Conservation (phyloP, 2,329 filamentous ascomycete species). For the Piedraia hortae region DNA sequence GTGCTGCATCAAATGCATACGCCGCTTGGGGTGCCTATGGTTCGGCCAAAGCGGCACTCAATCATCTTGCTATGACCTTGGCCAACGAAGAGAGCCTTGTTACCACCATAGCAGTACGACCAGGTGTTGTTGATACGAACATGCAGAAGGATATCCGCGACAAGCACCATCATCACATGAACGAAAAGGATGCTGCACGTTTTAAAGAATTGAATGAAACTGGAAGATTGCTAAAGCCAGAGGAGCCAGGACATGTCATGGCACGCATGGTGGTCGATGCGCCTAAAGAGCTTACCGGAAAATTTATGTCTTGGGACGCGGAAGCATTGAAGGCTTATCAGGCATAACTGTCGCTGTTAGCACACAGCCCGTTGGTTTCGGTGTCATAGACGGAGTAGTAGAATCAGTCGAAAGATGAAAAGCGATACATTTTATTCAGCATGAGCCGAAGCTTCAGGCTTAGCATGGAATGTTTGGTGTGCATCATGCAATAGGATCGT, state of each 20-base stretch:
- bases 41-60: conserved; percentile 56
- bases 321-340: conserved; percentile 11
- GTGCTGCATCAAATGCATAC: conserved; percentile 40
- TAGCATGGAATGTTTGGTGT: conserved; percentile 45
- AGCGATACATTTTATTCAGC: conserved; percentile 38
- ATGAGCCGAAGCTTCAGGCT: conserved; percentile 38
- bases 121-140: conserved; percentile 62
- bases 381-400: not conserved
- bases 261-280: conserved; percentile 45
- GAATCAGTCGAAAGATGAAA: conserved; percentile 66
- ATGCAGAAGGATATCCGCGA: conserved; percentile 73
- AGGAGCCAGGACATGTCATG: conserved; percentile 67
- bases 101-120: conserved; percentile 42
- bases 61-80: conserved; percentile 48
- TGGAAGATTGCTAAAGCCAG: conserved; percentile 40
- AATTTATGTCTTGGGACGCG: conserved; percentile 34
- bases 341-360: conserved; percentile 1
- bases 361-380: not conserved
- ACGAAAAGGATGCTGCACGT: conserved; percentile 27
- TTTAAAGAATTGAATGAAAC: conserved; percentile 44
- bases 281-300: conserved; percentile 41
- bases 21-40: conserved; percentile 58
- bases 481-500: too few relatives aligned
- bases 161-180: conserved; percentile 34
- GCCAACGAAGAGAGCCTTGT: conserved; percentile 52